Evolutionary conservation across 257 asterid species (phyloP).

Genomic region (Solanum gandarillasii): DNA sequence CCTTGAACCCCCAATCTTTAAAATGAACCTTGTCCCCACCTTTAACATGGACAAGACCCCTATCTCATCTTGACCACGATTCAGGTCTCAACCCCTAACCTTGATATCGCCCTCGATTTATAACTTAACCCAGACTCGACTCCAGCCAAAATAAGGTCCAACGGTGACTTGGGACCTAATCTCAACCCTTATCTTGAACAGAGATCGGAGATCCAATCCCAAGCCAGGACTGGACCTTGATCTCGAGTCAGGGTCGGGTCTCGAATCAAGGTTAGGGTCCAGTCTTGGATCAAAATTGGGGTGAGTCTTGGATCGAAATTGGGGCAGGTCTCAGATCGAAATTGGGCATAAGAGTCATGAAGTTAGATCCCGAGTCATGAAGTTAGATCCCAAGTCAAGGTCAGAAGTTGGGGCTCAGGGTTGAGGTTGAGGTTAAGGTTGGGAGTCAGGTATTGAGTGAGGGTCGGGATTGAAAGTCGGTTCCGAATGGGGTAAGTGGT

Average conservation of each 20-base stretch:
- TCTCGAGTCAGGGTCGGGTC: fast-evolving
- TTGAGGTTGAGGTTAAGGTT: neutral
- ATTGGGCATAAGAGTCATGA: too few species aligned
- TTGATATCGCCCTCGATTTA: too few species aligned
- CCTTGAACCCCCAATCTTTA: neutral
- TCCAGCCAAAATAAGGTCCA: neutral
- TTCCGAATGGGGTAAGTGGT: neutral
- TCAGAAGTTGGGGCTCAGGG: neutral
- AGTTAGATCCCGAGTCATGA: neutral
- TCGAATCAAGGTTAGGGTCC: neutral
- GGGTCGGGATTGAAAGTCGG: neutral
- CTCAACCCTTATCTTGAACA: neutral
- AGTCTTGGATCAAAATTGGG: neutral
- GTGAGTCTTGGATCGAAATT: neutral
- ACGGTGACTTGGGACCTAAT: neutral
- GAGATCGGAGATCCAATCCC: neutral
- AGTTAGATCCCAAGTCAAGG: neutral
- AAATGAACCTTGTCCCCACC: neutral
- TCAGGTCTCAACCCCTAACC: neutral
- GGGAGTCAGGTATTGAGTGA: neutral
- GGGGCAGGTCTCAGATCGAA: too few species aligned
- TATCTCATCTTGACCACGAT: neutral
- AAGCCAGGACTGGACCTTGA: fast-evolving
- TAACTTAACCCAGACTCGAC: neutral
- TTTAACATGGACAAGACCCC: neutral